Evolutionary conservation across 2,329 filamentous ascomycete species (phyloP).

Genomic region (Coniochaeta sp.): DNA sequence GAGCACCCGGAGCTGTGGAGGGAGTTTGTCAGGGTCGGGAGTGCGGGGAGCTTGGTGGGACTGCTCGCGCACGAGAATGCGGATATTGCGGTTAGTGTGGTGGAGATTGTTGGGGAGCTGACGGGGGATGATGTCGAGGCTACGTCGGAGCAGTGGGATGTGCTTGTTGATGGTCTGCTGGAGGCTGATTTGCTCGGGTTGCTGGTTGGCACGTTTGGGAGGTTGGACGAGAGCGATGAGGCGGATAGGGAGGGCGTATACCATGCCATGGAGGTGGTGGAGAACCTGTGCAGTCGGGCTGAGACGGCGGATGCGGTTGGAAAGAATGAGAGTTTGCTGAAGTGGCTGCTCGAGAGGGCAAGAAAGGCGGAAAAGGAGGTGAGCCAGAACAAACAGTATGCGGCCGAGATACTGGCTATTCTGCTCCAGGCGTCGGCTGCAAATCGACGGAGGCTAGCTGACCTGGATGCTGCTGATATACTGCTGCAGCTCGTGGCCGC

Average conservation of each 20-base stretch:
- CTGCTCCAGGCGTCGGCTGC: slow-evolving; percentile 66
- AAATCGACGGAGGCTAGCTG: slow-evolving; percentile 56
- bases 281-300: slow-evolving; percentile 72
- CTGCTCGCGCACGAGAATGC: slow-evolving; percentile 92
- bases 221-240: slow-evolving; percentile 67
- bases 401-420: slow-evolving; percentile 86
- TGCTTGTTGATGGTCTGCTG: slow-evolving; percentile 59
- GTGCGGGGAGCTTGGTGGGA: slow-evolving; percentile 65
- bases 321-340: slow-evolving; percentile 57
- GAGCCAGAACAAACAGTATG: slow-evolving; percentile 90
- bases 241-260: slow-evolving; percentile 82
- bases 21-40: slow-evolving; percentile 71
- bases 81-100: slow-evolving; percentile 86
- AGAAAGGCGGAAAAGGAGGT: slow-evolving; percentile 60
- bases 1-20: slow-evolving; percentile 79
- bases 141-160: slow-evolving; percentile 72
- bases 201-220: slow-evolving; percentile 67
- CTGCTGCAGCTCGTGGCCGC: slow-evolving; percentile 76
- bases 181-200: slow-evolving; percentile 67
- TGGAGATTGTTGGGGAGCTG: slow-evolving; percentile 84
- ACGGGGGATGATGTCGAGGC: slow-evolving; percentile 89
- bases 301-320: slow-evolving; percentile 65
- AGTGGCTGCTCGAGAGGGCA: slow-evolving; percentile 72
- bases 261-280: slow-evolving; percentile 72
- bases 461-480: slow-evolving; percentile 65